phyloP scores from a whole-genome alignment of 78 protist genomes.

The Anaeramoeba flamelloides region DNA sequence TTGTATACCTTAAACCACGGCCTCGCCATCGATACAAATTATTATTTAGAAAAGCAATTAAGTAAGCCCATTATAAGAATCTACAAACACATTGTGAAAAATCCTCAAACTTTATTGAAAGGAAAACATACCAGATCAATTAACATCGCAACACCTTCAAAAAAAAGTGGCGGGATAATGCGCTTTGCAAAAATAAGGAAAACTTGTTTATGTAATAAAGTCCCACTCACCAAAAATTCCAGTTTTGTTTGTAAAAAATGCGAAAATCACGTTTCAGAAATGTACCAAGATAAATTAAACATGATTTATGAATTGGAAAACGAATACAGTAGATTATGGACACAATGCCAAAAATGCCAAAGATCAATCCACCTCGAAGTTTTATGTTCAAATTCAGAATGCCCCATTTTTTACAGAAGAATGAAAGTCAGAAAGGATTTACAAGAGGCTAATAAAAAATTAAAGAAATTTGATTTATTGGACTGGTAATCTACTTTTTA shows the following conservation, averaged over 20 bases:
- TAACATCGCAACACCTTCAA: conserved; percentile 32
- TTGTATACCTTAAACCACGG: conserved; percentile 83
- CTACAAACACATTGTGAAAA: conserved; percentile 68
- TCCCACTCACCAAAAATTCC: neutral
- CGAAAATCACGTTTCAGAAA: conserved; percentile 21
- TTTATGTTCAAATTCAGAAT: conserved; percentile 60
- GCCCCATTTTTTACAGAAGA: conserved; percentile 92
- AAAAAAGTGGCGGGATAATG: conserved; percentile 48
- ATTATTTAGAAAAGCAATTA: conserved; percentile 91
- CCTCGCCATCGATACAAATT: conserved; percentile 73
- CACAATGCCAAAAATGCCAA: conserved; percentile 96
- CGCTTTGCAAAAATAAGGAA: conserved; percentile 26
- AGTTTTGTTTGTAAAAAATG: conserved; percentile 7
- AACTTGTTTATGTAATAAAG: conserved; percentile 54
- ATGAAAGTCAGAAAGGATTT: conserved; percentile 81
- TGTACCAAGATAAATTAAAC: conserved; percentile 25
- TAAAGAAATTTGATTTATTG: conserved; percentile 45
- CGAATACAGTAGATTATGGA: conserved; percentile 63
- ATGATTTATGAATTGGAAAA: conserved; percentile 30
- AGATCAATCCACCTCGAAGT: conserved; percentile 54
- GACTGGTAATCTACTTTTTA: too few relatives aligned
- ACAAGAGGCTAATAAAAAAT: conserved; percentile 29
- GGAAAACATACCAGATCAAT: conserved; percentile 90
- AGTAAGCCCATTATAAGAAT: conserved; percentile 70
- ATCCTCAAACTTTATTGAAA: conserved; percentile 3